Percentiles rank a stretch among this genome's conserved stretches.
phyloP scores from a whole-genome alignment of 2,329 filamentous ascomycete genomes.

The Cladosporium halotolerans region DNA sequence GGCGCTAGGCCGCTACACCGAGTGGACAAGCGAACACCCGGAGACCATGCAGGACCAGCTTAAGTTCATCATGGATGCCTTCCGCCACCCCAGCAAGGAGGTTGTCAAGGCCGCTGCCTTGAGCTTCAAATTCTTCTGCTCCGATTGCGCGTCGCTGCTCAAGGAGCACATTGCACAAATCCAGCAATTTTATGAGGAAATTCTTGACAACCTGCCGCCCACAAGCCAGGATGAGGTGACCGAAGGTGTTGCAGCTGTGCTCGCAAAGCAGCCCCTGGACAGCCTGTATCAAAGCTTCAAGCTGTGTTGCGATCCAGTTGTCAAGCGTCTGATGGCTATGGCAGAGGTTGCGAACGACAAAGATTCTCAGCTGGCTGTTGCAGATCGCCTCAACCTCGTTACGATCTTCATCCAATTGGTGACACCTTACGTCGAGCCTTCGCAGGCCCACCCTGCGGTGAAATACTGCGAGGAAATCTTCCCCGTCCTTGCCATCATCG shows the following conservation, averaged over 20 bases:
- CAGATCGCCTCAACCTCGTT: conserved; percentile 88
- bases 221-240: conserved; percentile 93
- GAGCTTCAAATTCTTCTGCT: conserved; percentile 95
- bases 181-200: conserved; percentile 85
- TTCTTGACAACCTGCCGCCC: conserved; percentile 77
- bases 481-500: conserved; percentile 75
- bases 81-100: conserved; percentile 81
- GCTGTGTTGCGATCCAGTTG: conserved; percentile 85
- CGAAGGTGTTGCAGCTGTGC: conserved; percentile 86
- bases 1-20: conserved; percentile 92
- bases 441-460: conserved; percentile 79
- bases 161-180: conserved; percentile 78
- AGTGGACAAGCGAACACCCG: conserved; percentile 93
- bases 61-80: conserved; percentile 90
- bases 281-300: conserved; percentile 83
- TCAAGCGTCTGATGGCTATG: conserved; percentile 76
- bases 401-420: conserved; percentile 80
- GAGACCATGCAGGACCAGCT: conserved; percentile 89
- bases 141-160: conserved; percentile 82
- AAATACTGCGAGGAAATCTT: conserved; percentile 96
- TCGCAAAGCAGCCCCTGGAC: conserved; percentile 73
- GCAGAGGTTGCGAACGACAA: conserved; percentile 81
- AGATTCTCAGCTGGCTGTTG: conserved; percentile 75
- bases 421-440: conserved; percentile 65
- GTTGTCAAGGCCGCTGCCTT: conserved; percentile 87